phyloP scores from a whole-genome alignment of 2,329 filamentous ascomycete genomes.

The Pseudogymnoascus sp. region DNA sequence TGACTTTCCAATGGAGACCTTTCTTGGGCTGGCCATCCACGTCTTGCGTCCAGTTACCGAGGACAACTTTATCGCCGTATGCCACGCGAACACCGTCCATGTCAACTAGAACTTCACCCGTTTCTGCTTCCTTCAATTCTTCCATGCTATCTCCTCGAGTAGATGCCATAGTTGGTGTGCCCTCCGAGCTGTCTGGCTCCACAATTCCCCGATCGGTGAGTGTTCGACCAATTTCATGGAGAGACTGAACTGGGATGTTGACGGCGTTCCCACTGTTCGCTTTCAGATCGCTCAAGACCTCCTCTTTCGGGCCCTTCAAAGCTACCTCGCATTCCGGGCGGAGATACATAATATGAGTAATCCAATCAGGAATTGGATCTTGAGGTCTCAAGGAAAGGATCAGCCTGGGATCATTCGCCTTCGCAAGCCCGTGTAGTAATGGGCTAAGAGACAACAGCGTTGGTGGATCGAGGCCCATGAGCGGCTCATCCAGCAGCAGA shows the following conservation, averaged over 20 bases:
- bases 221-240: slow-evolving; percentile 24
- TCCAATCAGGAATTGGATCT: slow-evolving; percentile 82
- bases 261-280: slow-evolving; percentile 36
- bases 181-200: slow-evolving; percentile 11
- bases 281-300: slow-evolving; percentile 49
- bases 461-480: slow-evolving; percentile 89
- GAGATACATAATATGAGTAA: slow-evolving; percentile 73
- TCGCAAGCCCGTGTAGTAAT: slow-evolving; percentile 61
- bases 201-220: slow-evolving; percentile 25
- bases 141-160: neutral
- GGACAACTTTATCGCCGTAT: slow-evolving; percentile 68
- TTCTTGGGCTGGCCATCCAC: slow-evolving; percentile 41
- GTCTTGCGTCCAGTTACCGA: slow-evolving; percentile 71
- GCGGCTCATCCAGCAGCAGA: slow-evolving; percentile 83
- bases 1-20: slow-evolving; percentile 77
- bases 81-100: slow-evolving; percentile 78
- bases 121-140: neutral
- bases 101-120: slow-evolving; percentile 63
- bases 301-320: slow-evolving; percentile 56
- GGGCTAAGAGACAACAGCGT: slow-evolving; percentile 65
- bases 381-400: slow-evolving; percentile 75
- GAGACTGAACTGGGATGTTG: slow-evolving; percentile 20
- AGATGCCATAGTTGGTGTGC: neutral
- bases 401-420: slow-evolving; percentile 59
- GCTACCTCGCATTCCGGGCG: slow-evolving; percentile 58